These are phyloP conservation scores for Primulina eburnea DNA, from an alignment of 257 asterid species.

Conservation along the genomic window DNA sequence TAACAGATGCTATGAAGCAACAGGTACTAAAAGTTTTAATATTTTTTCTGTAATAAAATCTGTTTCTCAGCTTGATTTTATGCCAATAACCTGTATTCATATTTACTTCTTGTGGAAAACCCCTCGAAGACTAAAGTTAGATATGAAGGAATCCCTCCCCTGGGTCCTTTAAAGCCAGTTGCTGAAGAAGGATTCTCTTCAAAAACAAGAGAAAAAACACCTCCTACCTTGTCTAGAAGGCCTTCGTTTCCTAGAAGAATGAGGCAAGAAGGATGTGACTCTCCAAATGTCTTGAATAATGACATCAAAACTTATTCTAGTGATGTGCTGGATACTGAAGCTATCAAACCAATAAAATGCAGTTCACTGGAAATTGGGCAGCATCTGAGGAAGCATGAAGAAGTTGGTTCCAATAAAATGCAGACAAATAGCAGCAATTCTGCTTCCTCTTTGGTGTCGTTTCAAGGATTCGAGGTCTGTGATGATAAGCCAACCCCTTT, in stretches of 20 bases:
- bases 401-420: conserved; percentile 41
- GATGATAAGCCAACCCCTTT: conserved; percentile 55
- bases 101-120: conserved; percentile 60
- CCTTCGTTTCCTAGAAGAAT: conserved; percentile 54
- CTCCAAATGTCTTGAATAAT: conserved; percentile 33
- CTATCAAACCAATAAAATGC: conserved; percentile 32
- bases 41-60: conserved; percentile 5
- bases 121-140: conserved; percentile 67
- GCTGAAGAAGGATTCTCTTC: conserved; percentile 51
- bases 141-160: conserved; percentile 57
- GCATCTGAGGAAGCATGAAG: conserved; percentile 38
- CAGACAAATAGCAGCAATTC: conserved; percentile 72
- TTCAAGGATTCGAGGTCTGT: conserved; percentile 71
- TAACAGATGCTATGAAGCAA: conserved; percentile 59
- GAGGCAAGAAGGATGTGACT: conserved; percentile 41
- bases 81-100: conserved; percentile 28
- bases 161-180: conserved; percentile 42
- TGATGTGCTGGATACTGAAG: conserved; percentile 42
- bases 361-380: conserved; percentile 36
- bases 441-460: conserved; percentile 66
- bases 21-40: conserved; percentile 46
- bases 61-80: conserved; percentile 3
- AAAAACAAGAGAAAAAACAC: conserved; percentile 57
- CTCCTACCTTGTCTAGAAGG: conserved; percentile 49
- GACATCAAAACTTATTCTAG: conserved; percentile 27